Base-by-base conservation (phyloP, 176 grass and related monocot species). In the Metroxylon sagu region DNA sequence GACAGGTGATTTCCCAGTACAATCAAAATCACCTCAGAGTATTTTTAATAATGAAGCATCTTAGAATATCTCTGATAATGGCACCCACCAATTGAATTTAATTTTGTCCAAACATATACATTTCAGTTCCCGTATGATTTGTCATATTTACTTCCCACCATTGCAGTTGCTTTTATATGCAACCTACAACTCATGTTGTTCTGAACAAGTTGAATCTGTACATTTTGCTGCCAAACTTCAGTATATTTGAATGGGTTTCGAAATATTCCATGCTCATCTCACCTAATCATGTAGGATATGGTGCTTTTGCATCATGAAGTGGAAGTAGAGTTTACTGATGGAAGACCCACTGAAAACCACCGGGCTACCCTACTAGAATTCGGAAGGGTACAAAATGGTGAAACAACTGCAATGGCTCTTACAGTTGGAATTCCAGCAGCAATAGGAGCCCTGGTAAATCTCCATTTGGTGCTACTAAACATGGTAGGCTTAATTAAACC, bases 261-360 rank as follows among this genome's bases (percentile, higher is more conserved):
- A 54, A 43, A 23, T 5, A 0, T 25, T 16, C 60, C 18, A 48
- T 54, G 18, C 14, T 25, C 17, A 15, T 43, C 3, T 54, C 25
- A 4, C 35, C 16, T 19, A 16, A 1, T 30, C 14, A 81, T 70
- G 65, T 63, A 97, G 93, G 93, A 97, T 62, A 97, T 97, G 93
- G 87, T 97, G 61, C 74, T 97, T 29, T 70, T 97, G n/a, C 93
- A 97, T 66, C 93, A 97, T 69, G 87, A 88, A 78, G 58, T 88
- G 0, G 83, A 80, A 54, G 81, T 91, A 59, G 93, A 88, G 62
- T 97, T 83, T 64, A 31, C 66, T 0, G 76, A 97, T 16, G 68
- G 81, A 14, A 65, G 71, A 75, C 80, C 79, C 1, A 57, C 59
- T 2, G 84, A 97, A 61, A 97, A 91, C 67, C 87, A 91, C 75